Percentiles rank a stretch among this genome's conserved stretches.
Evolutionary conservation across 768 basidiomycete species (phyloP).

Genomic region (Porphyrellus cyaneotinctus): DNA sequence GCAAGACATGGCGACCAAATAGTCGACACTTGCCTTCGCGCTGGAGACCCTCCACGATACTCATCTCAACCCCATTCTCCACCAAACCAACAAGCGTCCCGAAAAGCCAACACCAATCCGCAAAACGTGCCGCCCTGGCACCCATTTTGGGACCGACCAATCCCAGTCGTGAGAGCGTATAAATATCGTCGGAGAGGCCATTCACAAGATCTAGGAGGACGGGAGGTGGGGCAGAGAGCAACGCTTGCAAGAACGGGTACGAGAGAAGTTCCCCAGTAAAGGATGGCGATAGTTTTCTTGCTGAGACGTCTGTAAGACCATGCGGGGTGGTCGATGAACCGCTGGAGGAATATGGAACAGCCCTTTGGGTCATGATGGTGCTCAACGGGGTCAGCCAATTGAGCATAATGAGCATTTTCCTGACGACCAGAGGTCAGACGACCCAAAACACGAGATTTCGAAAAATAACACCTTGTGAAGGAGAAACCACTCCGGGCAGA

Average conservation of each 20-base stretch:
- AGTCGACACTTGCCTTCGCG: slow-evolving; percentile 47
- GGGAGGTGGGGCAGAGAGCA: slow-evolving; percentile 78
- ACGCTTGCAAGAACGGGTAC: slow-evolving; percentile 66
- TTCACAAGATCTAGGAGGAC: slow-evolving; percentile 75
- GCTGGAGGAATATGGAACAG: slow-evolving; percentile 53
- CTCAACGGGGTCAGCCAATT: slow-evolving; percentile 81
- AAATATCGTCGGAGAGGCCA: slow-evolving; percentile 72
- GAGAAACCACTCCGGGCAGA: slow-evolving; percentile 59
- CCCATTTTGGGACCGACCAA: slow-evolving; percentile 63
- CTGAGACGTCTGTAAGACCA: slow-evolving; percentile 11
- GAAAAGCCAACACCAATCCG: slow-evolving; percentile 86
- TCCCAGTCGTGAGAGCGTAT: slow-evolving; percentile 69
- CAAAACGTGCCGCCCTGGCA: slow-evolving; percentile 65
- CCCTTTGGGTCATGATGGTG: slow-evolving; percentile 64
- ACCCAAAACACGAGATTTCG: not conserved
- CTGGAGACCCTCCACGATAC: slow-evolving; percentile 60
- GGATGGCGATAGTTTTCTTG: slow-evolving; percentile 3
- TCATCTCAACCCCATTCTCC: slow-evolving; percentile 77
- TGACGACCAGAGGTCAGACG: slow-evolving; percentile 28
- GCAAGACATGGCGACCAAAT: not conserved
- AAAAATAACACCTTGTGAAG: slow-evolving; percentile 56
- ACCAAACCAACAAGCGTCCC: slow-evolving; percentile 76
- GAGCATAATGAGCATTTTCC: slow-evolving; percentile 78
- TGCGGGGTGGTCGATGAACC: slow-evolving; percentile 26
- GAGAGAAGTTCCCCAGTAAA: slow-evolving; percentile 27